A percentile compares a stretch with the other conserved stretches of the same genome.
These are phyloP conservation scores for Rubia yunnanensis DNA, from an alignment of 257 asterid genomes.

Conservation along the genomic window DNA sequence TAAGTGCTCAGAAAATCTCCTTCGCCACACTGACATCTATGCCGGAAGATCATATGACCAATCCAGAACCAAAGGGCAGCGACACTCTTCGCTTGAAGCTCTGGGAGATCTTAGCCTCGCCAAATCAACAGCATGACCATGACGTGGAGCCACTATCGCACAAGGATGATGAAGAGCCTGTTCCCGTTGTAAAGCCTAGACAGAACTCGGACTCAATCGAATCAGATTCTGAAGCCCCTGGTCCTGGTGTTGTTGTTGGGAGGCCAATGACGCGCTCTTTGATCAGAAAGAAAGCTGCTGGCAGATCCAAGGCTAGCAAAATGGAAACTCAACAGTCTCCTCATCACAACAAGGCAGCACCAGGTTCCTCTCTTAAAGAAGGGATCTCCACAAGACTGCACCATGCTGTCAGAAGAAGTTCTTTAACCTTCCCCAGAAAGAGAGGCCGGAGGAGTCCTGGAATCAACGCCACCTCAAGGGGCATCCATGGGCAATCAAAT, in stretches of 20 bases:
- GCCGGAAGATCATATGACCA: slow-evolving; percentile 27
- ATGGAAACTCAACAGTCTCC: slow-evolving; percentile 24
- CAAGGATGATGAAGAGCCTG: slow-evolving; percentile 21
- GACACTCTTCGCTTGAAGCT: slow-evolving; percentile 60
- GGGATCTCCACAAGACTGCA: slow-evolving; percentile 28
- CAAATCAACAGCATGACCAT: slow-evolving; percentile 27
- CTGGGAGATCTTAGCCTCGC: slow-evolving; percentile 75
- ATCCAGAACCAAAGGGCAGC: slow-evolving; percentile 39
- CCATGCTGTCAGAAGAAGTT: slow-evolving; percentile 31
- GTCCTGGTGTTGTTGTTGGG: slow-evolving; percentile 20
- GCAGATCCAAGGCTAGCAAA: slow-evolving; percentile 23
- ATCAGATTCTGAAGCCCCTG: slow-evolving; percentile 53
- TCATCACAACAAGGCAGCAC: slow-evolving; percentile 24
- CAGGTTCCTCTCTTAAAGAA: slow-evolving; percentile 28
- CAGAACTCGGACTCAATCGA: slow-evolving; percentile 72
- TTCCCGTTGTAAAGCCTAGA: slow-evolving; percentile 31
- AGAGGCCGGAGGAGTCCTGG: slow-evolving; percentile 28
- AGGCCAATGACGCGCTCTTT: slow-evolving; percentile 51
- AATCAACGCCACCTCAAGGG: slow-evolving; percentile 23
- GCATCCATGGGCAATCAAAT: slow-evolving; percentile 19
- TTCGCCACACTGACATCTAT: slow-evolving; percentile 28
- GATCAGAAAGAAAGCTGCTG: slow-evolving; percentile 35
- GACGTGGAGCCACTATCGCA: slow-evolving; percentile 26
- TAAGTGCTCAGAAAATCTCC: slow-evolving; percentile 25
- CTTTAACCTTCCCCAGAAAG: slow-evolving; percentile 32